Evolutionary conservation across 2,329 filamentous ascomycete species (phyloP).

Genomic region (Monilinia polystroma): DNA sequence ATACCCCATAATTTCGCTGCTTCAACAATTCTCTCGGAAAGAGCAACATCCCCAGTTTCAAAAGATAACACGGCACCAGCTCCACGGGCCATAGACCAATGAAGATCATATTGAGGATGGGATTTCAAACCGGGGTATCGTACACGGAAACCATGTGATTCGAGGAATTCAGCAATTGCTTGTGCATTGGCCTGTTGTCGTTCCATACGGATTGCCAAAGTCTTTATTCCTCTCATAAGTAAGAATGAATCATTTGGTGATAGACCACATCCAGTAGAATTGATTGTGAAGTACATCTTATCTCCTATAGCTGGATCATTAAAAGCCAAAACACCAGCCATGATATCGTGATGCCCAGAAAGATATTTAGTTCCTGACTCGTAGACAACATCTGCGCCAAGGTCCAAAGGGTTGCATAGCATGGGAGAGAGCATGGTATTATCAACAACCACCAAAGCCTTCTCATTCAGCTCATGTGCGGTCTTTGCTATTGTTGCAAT

Average conservation of each 20-base stretch:
- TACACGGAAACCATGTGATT: conserved; percentile 87
- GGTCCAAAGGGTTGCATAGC: conserved; percentile 87
- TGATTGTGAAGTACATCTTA: conserved; percentile 95
- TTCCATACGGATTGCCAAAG: conserved; percentile 95
- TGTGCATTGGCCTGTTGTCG: conserved; percentile 94
- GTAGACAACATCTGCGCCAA: conserved; percentile 94
- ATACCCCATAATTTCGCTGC: conserved; percentile 90
- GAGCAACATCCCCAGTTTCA: conserved; percentile 80
- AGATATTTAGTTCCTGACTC: conserved; percentile 98
- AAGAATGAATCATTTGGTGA: conserved; percentile 96
- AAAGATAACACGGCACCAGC: conserved; percentile 94
- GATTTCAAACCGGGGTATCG: conserved; percentile 92
- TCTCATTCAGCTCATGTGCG: conserved; percentile 74
- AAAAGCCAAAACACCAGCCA: conserved; percentile 94
- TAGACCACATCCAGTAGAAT: conserved; percentile 89
- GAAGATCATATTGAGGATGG: conserved; percentile 93
- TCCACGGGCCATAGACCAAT: conserved; percentile 92
- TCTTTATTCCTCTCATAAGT: conserved; percentile 93
- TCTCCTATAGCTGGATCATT: conserved; percentile 82
- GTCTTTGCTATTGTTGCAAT: conserved; percentile 74
- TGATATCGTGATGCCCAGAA: conserved; percentile 96
- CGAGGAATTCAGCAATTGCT: conserved; percentile 87
- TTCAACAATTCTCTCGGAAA: conserved; percentile 93
- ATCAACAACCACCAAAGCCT: conserved; percentile 85
- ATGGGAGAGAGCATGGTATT: conserved; percentile 99